Base-by-base conservation (phyloP, 2,329 filamentous ascomycete genomes). In the Fusarium verrucosum region DNA sequence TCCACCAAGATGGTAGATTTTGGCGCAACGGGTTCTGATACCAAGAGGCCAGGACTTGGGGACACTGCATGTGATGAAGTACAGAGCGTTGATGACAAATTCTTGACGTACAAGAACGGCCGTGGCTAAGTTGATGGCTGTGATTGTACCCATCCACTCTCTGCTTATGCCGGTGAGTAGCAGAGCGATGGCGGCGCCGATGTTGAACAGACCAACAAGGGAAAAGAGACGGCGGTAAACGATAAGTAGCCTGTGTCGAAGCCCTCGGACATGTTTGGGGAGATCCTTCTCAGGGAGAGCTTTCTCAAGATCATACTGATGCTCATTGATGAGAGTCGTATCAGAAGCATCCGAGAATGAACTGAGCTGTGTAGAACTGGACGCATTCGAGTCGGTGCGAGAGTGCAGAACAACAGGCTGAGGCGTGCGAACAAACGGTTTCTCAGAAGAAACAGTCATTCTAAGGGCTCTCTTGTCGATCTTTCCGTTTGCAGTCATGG, bases 141-240 rank as follows among this genome's bases (percentile, higher is more conserved):
- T 79, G 52, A 81, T 73, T 7, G 73, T 77, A 7, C 72, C 73
- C 16, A 82, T 70, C 75, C 76, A 78, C 62, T 80, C 68, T 19
- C 74, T 60, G 38, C 71, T 71, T 19, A 76, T 61, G 9, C 71
- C 68, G 33, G 75, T 68, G 40, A 79, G 65, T 20, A 82, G 66
- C 36, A 84, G 74, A 45, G 76, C 72, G 35, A 80, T 71, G 26
- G 83, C 77, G 17, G 83, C 84, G 10, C 77, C 77, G 17, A 82
- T 71, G 66, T 88, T 88, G 66, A 77, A 73, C n/a, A 86, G 63
- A 49, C 83, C 80, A 17, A 85, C 78, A 3, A 86, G 40, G 11
- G 82, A 81, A 70, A 88, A 87, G 2, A 88, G 79, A 2, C 82
- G 80, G 5, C 85, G 81, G 65, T 88, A 88, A 14, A 84, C 77